phyloP scores from a whole-genome alignment of 164 flowering plant genomes.

The Magnolia officinalis region DNA sequence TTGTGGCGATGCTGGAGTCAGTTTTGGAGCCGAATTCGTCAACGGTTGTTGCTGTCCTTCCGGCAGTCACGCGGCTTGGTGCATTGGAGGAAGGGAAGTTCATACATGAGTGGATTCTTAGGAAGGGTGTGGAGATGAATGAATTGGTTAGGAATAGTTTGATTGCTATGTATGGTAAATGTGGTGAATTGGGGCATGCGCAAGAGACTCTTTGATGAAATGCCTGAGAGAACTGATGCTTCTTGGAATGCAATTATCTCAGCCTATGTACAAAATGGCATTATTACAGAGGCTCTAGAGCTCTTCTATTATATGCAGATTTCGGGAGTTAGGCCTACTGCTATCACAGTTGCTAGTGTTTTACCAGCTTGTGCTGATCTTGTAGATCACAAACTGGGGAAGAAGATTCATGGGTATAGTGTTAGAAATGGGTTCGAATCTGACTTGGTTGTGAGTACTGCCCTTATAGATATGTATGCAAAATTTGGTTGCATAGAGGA shows the following conservation, averaged over 20 bases:
- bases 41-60: slow-evolving; percentile 11
- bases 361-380: slow-evolving; percentile 10
- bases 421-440: not conserved
- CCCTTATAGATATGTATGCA: slow-evolving; percentile 80
- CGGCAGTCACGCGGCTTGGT: slow-evolving; percentile 11
- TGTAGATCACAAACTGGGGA: slow-evolving; percentile 5
- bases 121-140: not conserved
- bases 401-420: slow-evolving; percentile 7
- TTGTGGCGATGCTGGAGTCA: slow-evolving; percentile 4
- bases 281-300: slow-evolving; percentile 2
- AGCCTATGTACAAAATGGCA: slow-evolving; percentile 6
- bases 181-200: slow-evolving; percentile 7
- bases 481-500: slow-evolving; percentile 47
- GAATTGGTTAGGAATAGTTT: slow-evolving; percentile 4
- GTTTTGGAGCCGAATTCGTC: slow-evolving; percentile 11
- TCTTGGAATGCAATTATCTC: slow-evolving; percentile 16
- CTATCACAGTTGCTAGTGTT: slow-evolving; percentile 8
- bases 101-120: slow-evolving; percentile 10
- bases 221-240: slow-evolving; percentile 11
- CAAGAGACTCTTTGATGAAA: slow-evolving; percentile 11
- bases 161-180: slow-evolving; percentile 14
- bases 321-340: slow-evolving; percentile 4
- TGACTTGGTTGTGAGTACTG: slow-evolving; percentile 33
- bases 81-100: slow-evolving; percentile 9
- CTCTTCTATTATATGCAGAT: slow-evolving; percentile 10